Evolutionary conservation across 805 yeast genomes (phyloP), one percentile per base, ranked within the genome.

Genomic region (Candida krabiensis): DNA sequence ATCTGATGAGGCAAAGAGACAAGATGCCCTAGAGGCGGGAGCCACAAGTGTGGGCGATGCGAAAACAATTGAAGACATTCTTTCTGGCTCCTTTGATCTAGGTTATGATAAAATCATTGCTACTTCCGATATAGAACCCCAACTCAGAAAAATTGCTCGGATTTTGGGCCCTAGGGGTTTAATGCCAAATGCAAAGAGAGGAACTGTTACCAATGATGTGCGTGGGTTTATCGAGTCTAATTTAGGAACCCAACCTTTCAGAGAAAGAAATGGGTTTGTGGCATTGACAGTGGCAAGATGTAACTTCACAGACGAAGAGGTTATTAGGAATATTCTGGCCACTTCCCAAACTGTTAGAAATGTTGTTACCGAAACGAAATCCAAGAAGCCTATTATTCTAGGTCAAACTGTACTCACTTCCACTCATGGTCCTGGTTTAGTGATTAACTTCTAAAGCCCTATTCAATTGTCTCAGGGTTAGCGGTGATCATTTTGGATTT

Each of bases 131-230:
- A 77, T 88, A 41, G 75, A 75, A 16, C 62, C 75, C n/a, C 70
- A 73, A 18, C 69, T 93, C 47, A 73, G 73, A 46, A 70, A 76
- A 40, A 67, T 87, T 16, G 96, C 93, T n/a, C 77, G 89, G 55
- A 67, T 75, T 9, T 72, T 93, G 51, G 98, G 98, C 41, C 95
- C 96, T 22, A 79, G 73, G 55, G 96, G 95, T 17, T 71, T 93
- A 50, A 83, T 90, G 86, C 98, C 99, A 32, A 74, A 76, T 30
- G 80, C 76, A 11, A 89, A 88, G 66, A 84, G 80, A 56, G 96
- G 96, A 13, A 89, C 96, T 1, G 93, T 91, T 7, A 67, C 83
- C 1, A 75, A 77, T n/a, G 79, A 88, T 52, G 65, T 88, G 21
- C 67, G 66, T 15, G 60, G 61, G 6, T 64, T 83, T 41, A 71